phyloP scores from a whole-genome alignment of 202 grass and related monocot genomes.

The Zizania palustris region DNA sequence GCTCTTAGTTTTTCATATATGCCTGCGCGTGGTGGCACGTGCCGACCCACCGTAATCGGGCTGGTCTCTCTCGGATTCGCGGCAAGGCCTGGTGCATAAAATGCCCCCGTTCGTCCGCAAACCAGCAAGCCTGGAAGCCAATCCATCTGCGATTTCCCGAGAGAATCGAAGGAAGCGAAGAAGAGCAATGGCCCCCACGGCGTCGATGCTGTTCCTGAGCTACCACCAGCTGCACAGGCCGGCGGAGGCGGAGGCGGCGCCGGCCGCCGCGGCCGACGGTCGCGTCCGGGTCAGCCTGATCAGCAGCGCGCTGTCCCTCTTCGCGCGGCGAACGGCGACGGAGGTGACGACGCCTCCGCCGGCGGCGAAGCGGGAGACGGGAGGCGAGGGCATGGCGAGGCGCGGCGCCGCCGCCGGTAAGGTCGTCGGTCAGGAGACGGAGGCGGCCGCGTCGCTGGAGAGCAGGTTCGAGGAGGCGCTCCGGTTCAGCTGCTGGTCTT shows the following conservation, averaged over 20 bases:
- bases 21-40: constrained; percentile 25
- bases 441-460: constrained; percentile 16
- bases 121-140: background rate
- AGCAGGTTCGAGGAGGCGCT: constrained; percentile 72
- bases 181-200: constrained; percentile 70
- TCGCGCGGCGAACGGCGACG: background rate
- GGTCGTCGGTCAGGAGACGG: background rate
- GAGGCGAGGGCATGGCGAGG: background rate
- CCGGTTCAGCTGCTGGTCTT: constrained; percentile 67
- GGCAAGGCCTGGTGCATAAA: constrained; percentile 37
- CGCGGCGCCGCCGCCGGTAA: background rate
- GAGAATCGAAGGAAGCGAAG: background rate
- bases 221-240: constrained; percentile 57
- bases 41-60: constrained; percentile 35
- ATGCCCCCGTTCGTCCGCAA: background rate
- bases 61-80: background rate
- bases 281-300: constrained; percentile 32
- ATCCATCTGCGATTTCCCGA: background rate
- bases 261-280: background rate
- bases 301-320: background rate
- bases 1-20: no score
- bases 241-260: background rate
- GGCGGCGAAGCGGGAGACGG: background rate
- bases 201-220: constrained; percentile 82
- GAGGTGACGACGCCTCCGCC: background rate